A percentile compares a stretch with the other conserved stretches of the same genome.
Conservation (phyloP, 768 basidiomycete genomes). For the Clathrus columnatus region DNA sequence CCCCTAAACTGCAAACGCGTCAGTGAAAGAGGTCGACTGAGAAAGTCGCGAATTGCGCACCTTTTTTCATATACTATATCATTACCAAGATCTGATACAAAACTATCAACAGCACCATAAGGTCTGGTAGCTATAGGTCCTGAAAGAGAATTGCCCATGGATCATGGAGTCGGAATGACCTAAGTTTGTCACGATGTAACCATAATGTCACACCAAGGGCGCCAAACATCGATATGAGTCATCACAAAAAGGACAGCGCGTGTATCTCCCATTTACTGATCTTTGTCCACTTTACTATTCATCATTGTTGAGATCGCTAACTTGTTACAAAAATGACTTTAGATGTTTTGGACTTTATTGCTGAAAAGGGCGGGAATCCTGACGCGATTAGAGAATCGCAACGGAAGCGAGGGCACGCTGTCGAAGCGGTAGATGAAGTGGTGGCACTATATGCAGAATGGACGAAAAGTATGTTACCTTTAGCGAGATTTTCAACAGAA, state of each 20-base stretch:
- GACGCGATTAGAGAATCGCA: constrained; percentile 88
- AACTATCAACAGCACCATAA: constrained; percentile 79
- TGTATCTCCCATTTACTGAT: neutral
- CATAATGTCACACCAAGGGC: neutral
- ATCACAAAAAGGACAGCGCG: neutral
- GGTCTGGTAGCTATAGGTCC: constrained; percentile 62
- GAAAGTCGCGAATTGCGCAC: constrained; percentile 32
- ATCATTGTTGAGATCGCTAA: neutral
- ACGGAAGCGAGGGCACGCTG: constrained; percentile 78
- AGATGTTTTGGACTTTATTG: constrained; percentile 72
- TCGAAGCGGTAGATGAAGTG: constrained; percentile 90
- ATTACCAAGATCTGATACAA: constrained; percentile 77
- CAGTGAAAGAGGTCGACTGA: neutral
- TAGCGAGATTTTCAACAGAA: neutral
- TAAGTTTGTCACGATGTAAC: neutral
- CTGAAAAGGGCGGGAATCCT: constrained; percentile 87
- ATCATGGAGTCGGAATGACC: neutral
- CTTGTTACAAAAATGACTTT: constrained; percentile 52
- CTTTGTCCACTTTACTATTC: neutral
- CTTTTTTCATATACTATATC: constrained; percentile 91
- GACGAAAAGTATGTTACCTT: constrained; percentile 84
- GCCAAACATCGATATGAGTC: neutral
- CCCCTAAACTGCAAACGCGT: constrained; percentile 26
- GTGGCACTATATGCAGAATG: constrained; percentile 87
- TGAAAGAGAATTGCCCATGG: constrained; percentile 76